phyloP scores from a whole-genome alignment of 2,329 filamentous ascomycete species.

The Neospermospora avenae region DNA sequence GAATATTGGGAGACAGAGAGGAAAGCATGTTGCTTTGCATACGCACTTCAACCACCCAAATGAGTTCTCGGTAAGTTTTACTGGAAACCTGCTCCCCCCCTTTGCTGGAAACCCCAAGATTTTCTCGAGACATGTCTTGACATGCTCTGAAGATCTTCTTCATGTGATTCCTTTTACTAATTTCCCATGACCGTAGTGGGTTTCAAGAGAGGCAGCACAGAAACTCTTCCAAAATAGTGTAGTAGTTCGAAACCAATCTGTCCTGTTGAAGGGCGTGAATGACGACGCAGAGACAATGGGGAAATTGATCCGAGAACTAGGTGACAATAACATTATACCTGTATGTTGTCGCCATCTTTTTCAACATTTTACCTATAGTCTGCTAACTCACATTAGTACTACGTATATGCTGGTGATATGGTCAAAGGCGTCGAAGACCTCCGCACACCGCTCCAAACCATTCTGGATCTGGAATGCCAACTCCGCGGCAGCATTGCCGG shows the following conservation, averaged over 20 bases:
- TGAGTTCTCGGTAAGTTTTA: slow-evolving; percentile 49
- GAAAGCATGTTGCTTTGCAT: slow-evolving; percentile 60
- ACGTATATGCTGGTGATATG: slow-evolving; percentile 65
- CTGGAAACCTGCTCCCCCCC: too few species aligned
- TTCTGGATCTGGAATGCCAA: slow-evolving; percentile 54
- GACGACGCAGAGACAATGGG: slow-evolving; percentile 52
- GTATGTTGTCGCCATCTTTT: slow-evolving; percentile 38
- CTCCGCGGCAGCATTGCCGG: slow-evolving; percentile 60
- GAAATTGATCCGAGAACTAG: slow-evolving; percentile 49
- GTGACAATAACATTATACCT: slow-evolving; percentile 55
- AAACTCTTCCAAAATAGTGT: slow-evolving; percentile 49
- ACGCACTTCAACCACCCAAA: slow-evolving; percentile 64
- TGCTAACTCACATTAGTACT: slow-evolving; percentile 47
- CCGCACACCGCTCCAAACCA: slow-evolving; percentile 57
- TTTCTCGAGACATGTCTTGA: too few species aligned
- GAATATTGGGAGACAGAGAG: slow-evolving; percentile 47
- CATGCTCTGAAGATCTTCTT: too few species aligned
- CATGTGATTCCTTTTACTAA: too few species aligned
- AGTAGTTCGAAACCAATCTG: slow-evolving; percentile 57
- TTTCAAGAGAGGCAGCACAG: slow-evolving; percentile 50
- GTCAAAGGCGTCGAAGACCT: slow-evolving; percentile 58
- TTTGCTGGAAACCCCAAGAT: too few species aligned
- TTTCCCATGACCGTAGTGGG: slow-evolving; percentile 39
- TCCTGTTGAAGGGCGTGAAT: slow-evolving; percentile 57
- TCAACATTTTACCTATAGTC: neutral